Base-by-base conservation (phyloP, 805 yeast species). In the Saccharomycopsis fodiens region DNA sequence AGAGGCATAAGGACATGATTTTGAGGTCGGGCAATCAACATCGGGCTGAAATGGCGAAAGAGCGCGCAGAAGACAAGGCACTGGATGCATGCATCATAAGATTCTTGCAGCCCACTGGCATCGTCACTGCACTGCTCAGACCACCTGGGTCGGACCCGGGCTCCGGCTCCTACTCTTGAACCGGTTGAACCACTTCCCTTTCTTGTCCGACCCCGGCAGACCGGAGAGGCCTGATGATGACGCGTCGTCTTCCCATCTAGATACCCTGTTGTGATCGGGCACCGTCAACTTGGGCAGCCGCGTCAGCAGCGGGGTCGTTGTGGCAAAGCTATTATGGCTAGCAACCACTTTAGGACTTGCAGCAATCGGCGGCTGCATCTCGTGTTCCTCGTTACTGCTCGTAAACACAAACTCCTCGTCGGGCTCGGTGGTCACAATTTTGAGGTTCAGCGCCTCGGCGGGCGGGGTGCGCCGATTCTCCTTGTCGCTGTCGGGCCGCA, bases 141-240 rank as follows among this genome's bases (percentile, higher is more conserved):
- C n/a, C n/a, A 25, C 10, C 29, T 25, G 10, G 6, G 29, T 32
- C 5, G 20, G 36, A 5, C 15, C 36, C 5, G 36, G 36, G 15
- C 40, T 36, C 30, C 43, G 27, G 16, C 35, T 25, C 30, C 43
- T 25, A 15, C 43, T 40, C 30, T 25, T 40, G n/a, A 40, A 40
- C 8, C 43, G 27, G 13, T 27, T 40, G 35, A 29, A 40, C 43
- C 43, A 40, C 20, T 40, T 40, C 12, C 31, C 43, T 27, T 40
- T 40, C 22, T 40, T 40, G 15, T 40, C 36, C 15, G 27, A 21
- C 12, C 30, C 30, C 10, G 29, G 29, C 6, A 27, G 12, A 30
- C 17, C 35, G 3, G 20, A 10, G 21, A 16, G 10, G 13, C 29
- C 30, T 8, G 12, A 16, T 10, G 7, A 7, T 4, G 12, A 5